Evolutionary conservation across 2,329 filamentous ascomycete species (phyloP).

Genomic region (Grosmannia huntii): DNA sequence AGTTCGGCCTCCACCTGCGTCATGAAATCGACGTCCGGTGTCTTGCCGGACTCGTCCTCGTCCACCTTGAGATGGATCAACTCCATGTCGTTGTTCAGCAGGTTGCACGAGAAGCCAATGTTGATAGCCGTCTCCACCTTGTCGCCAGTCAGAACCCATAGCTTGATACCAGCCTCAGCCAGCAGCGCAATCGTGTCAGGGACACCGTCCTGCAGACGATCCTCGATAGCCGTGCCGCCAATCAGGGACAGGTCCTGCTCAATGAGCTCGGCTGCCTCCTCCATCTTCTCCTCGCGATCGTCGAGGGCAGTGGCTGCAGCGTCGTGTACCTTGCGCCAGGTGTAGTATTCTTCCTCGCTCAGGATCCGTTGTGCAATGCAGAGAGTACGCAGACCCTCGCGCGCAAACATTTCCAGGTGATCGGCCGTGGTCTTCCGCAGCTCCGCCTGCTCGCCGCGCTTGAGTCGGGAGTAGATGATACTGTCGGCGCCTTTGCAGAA

Average conservation of each 20-base stretch:
- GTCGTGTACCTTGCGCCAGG: slow-evolving; percentile 81
- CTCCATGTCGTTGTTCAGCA: slow-evolving; percentile 97
- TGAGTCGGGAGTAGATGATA: slow-evolving; percentile 87
- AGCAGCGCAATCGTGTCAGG: slow-evolving; percentile 90
- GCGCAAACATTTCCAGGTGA: slow-evolving; percentile 91
- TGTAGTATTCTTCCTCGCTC: slow-evolving; percentile 67
- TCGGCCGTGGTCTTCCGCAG: slow-evolving; percentile 75
- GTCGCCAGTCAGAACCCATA: slow-evolving; percentile 96
- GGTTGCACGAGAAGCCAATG: slow-evolving; percentile 97
- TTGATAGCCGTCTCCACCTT: slow-evolving; percentile 99
- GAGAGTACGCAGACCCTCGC: slow-evolving; percentile 86
- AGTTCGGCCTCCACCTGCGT: slow-evolving; percentile 55
- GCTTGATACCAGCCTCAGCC: slow-evolving; percentile 87
- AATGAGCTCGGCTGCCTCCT: slow-evolving; percentile 78
- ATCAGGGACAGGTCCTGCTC: slow-evolving; percentile 80
- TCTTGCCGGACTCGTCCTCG: slow-evolving; percentile 49
- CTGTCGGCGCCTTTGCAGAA: slow-evolving; percentile 98
- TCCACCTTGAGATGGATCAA: slow-evolving; percentile 78
- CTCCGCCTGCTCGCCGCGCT: slow-evolving; percentile 72
- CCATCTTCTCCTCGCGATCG: slow-evolving; percentile 84
- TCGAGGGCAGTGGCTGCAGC: slow-evolving; percentile 71
- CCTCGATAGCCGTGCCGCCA: slow-evolving; percentile 93
- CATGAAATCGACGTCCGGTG: slow-evolving; percentile 35
- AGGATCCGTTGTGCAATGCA: slow-evolving; percentile 82
- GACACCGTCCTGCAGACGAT: slow-evolving; percentile 90